Base-by-base conservation (phyloP, 352 stramenopile species). In the Peronosclerospora sorghi region DNA sequence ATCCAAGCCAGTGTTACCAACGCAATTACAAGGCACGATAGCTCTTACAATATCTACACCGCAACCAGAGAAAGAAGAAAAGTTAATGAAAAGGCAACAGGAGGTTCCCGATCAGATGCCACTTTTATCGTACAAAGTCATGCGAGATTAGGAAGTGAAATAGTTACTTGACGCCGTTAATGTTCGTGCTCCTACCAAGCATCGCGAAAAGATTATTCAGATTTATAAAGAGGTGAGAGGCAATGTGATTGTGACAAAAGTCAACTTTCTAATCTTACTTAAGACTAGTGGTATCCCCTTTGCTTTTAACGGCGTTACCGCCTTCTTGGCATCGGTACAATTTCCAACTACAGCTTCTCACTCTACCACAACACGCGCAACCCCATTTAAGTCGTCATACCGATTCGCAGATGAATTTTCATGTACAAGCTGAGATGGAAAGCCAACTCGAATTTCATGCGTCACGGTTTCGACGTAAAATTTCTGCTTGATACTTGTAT, bases 211-310 rank as follows among this genome's bases (percentile, higher is more conserved):
- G 30, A 87, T 89, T 51, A 86, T 92, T 50, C 73, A 86, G 46
- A 83, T 86, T 41, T 76, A 92, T 62, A 92, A 92, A 68, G 79
- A 92, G 68, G 78, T 91, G 48, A 23, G 53, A n/a, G n/a, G n/a
- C n/a, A n/a, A n/a, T n/a, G n/a, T n/a, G n/a, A n/a, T n/a, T 8
- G n/a, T n/a, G n/a, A n/a, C n/a, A n/a, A n/a, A n/a, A n/a, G n/a
- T n/a, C n/a, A n/a, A n/a, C n/a, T n/a, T n/a, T n/a, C n/a, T n/a
- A n/a, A n/a, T n/a, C n/a, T n/a, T n/a, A n/a, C n/a, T n/a, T n/a
- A n/a, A n/a, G n/a, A n/a, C n/a, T n/a, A n/a, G n/a, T n/a, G n/a
- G n/a, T n/a, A n/a, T 64, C 24, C 39, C 51, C 21, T 59, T 58
- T 3, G 46, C 14, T 10, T 58, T 68, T 10, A 48, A 14, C 1